Percentiles rank a stretch among this genome's conserved stretches.
Evolutionary conservation across 2,329 filamentous ascomycete genomes (phyloP).

Genomic region (Tolypocladium ovalisporum): DNA sequence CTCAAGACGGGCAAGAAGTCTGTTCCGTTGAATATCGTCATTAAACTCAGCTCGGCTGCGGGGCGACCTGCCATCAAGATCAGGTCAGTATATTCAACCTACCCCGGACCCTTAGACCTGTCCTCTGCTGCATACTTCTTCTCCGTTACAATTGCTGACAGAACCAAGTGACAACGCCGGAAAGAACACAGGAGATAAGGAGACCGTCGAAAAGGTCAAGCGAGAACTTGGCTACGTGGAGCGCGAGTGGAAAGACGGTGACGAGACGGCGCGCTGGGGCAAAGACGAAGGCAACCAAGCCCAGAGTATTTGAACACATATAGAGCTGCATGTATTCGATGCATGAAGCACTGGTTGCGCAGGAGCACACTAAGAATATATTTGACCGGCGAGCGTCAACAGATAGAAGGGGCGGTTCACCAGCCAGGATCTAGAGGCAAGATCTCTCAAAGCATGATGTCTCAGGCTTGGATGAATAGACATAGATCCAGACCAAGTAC

Average conservation of each 20-base stretch:
- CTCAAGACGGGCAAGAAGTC: conserved; percentile 69
- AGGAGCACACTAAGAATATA: background rate
- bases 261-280: conserved; percentile 78
- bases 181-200: conserved; percentile 87
- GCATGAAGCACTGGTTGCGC: background rate
- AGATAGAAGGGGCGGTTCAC: background rate
- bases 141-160: conserved; percentile 6
- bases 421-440: background rate
- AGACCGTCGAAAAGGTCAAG: conserved; percentile 75
- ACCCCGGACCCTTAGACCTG: background rate
- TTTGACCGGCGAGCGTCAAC: background rate
- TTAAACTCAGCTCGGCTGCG: conserved; percentile 81
- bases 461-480: no score
- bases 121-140: background rate
- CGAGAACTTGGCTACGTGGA: conserved; percentile 76
- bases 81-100: conserved; percentile 28
- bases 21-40: conserved; percentile 89
- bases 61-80: conserved; percentile 85
- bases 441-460: background rate
- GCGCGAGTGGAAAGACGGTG: conserved; percentile 69
- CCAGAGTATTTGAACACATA: no score
- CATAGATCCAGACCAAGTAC: background rate
- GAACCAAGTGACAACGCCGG: conserved; percentile 59
- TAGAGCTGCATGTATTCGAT: background rate
- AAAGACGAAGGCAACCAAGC: conserved; percentile 27